A percentile compares a stretch with the other conserved stretches of the same genome.
These are phyloP conservation scores for Solanum tarijense DNA, from an alignment of 257 asterid species.

Conservation along the genomic window DNA sequence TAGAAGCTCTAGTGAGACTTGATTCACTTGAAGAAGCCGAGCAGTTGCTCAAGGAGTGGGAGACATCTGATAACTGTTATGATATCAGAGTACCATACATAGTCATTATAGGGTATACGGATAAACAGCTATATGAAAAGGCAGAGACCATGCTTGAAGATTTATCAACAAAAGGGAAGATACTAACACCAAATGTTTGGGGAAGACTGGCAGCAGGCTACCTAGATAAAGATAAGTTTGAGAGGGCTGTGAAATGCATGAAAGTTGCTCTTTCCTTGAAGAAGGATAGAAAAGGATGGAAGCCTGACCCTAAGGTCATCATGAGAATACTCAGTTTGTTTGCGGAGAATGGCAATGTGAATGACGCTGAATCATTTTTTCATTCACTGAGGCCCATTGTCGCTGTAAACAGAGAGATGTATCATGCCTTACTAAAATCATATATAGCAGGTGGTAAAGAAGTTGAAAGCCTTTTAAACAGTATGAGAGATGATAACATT, in stretches of 20 bases:
- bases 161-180: conserved; percentile 32
- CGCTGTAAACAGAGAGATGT: conserved; percentile 24
- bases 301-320: conserved; percentile 29
- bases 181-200: conserved; percentile 37
- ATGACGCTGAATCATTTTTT: conserved; percentile 23
- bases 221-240: conserved; percentile 35
- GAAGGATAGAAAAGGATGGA: conserved; percentile 14
- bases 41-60: conserved; percentile 62
- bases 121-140: conserved; percentile 37
- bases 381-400: conserved; percentile 20
- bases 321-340: conserved; percentile 18
- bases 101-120: conserved; percentile 35
- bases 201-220: conserved; percentile 46
- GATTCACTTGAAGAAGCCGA: conserved; percentile 56
- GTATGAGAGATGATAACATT: conserved; percentile 36
- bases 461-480: conserved; percentile 17
- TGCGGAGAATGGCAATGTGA: conserved; percentile 30
- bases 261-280: conserved; percentile 31
- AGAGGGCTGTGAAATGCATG: conserved; percentile 36
- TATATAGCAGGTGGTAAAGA: conserved; percentile 24
- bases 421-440: conserved; percentile 29
- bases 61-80: conserved; percentile 49
- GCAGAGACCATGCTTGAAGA: conserved; percentile 50
- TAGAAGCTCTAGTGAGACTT: conserved; percentile 60
- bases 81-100: conserved; percentile 57